These are phyloP conservation scores for Aspergillus baeticus DNA, from an alignment of 495 filamentous ascomycete genomes.

Conservation along the genomic window DNA sequence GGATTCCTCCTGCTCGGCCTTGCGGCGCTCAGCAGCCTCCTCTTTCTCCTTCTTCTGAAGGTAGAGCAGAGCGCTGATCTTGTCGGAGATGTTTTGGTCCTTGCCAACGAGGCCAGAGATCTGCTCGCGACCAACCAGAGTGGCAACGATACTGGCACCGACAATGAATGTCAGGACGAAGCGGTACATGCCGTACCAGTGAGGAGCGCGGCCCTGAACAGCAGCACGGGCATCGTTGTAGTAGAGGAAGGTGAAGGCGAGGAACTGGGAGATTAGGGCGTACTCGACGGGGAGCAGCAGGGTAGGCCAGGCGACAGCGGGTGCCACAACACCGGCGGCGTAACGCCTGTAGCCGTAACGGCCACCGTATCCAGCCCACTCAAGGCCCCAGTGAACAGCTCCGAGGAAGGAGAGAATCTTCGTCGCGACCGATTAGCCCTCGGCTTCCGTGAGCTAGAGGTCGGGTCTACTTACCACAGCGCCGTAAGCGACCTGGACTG, in stretches of 20 bases:
- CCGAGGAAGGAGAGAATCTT: constrained; percentile 95
- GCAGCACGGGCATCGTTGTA: constrained; percentile 80
- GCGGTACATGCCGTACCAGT: constrained; percentile 91
- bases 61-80: constrained; percentile 62
- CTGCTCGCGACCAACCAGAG: constrained; percentile 81
- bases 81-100: constrained; percentile 51
- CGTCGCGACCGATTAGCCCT: not conserved
- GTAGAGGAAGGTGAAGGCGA: constrained; percentile 86
- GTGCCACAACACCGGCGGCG: constrained; percentile 76
- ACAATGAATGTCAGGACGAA: constrained; percentile 96
- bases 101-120: constrained; percentile 60
- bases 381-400: constrained; percentile 92
- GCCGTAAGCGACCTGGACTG: constrained; percentile 89
- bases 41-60: constrained; percentile 60
- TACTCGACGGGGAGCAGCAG: constrained; percentile 82
- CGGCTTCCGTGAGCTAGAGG: not conserved
- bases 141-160: constrained; percentile 81
- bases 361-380: constrained; percentile 75
- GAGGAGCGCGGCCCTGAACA: constrained; percentile 75
- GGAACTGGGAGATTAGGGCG: constrained; percentile 87
- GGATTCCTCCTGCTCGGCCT: constrained; percentile 43
- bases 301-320: constrained; percentile 91
- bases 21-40: constrained; percentile 57
- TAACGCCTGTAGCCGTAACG: constrained; percentile 74
- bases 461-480: constrained; percentile 65